Percentiles rank a stretch among this genome's conserved stretches.
Evolutionary conservation across 2,329 filamentous ascomycete species (phyloP).

Genomic region (Alternaria brassicae): DNA sequence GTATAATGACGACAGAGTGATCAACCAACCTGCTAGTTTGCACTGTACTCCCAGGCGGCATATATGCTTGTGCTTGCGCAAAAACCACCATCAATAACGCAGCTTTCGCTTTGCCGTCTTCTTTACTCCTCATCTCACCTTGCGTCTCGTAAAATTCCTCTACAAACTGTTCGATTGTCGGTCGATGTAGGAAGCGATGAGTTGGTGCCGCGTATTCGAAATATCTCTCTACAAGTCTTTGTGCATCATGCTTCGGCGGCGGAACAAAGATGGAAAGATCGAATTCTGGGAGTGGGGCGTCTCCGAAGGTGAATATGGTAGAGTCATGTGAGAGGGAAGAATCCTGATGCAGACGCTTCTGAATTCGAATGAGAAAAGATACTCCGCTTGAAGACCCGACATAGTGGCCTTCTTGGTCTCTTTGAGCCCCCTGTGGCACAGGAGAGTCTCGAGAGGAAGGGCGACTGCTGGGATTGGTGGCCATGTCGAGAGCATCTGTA

Average conservation of each 20-base stretch:
- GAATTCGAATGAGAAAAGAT: constrained; percentile 60
- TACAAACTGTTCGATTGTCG: constrained; percentile 57
- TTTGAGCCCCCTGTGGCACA: constrained; percentile 53
- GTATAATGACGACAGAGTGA: too few species aligned
- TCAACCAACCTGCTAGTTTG: constrained; percentile 35
- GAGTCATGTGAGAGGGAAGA: constrained; percentile 47
- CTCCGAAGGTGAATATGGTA: constrained; percentile 60
- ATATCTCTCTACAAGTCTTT: constrained; percentile 60
- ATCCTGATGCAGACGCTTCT: constrained; percentile 57
- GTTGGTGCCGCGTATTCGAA: constrained; percentile 68
- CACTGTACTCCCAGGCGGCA: constrained; percentile 37
- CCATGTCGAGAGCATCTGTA: constrained; percentile 21
- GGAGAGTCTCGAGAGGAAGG: constrained; percentile 52
- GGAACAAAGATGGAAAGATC: constrained; percentile 55
- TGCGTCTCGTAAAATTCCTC: constrained; percentile 57
- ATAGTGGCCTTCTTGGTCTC: constrained; percentile 58
- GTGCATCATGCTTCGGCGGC: constrained; percentile 52
- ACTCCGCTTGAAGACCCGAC: constrained; percentile 58
- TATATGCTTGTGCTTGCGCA: constrained; percentile 59
- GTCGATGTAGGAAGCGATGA: constrained; percentile 64
- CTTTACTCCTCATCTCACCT: constrained; percentile 50
- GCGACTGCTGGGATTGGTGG: constrained; percentile 24
- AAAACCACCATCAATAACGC: constrained; percentile 62
- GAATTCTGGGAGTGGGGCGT: constrained; percentile 57
- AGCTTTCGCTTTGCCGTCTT: constrained; percentile 53